These are phyloP conservation scores for Erysimum cheiri DNA, from an alignment of 441 rosid species.

Conservation along the genomic window DNA sequence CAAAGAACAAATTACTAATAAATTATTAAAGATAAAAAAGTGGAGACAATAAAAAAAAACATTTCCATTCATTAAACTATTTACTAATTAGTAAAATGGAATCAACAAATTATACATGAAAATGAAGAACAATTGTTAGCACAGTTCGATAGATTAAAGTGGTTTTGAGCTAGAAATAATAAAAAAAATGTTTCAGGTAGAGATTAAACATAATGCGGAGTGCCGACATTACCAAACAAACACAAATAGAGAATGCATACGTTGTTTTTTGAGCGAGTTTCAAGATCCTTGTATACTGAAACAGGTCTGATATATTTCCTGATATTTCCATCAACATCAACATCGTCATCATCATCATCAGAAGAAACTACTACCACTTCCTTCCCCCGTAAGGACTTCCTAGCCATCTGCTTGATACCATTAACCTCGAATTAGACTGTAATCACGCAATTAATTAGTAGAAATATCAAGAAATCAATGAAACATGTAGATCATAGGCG, in stretches of 20 bases:
- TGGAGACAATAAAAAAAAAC: background rate
- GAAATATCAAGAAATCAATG: background rate
- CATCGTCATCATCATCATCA: slow-evolving; percentile 20
- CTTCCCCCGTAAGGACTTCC: slow-evolving; percentile 50
- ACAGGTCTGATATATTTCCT: slow-evolving; percentile 57
- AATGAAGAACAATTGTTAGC: slow-evolving; percentile 6
- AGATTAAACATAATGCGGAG: background rate
- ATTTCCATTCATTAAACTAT: background rate
- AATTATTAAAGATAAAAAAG: background rate
- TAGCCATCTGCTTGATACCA: slow-evolving; percentile 62
- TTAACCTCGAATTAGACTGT: slow-evolving; percentile 14
- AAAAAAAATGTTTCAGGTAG: background rate
- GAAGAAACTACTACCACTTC: slow-evolving; percentile 34
- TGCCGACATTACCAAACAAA: background rate
- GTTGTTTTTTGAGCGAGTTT: slow-evolving; percentile 46
- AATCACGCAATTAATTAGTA: background rate
- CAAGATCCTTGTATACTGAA: slow-evolving; percentile 52
- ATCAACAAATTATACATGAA: background rate
- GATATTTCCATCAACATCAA: slow-evolving; percentile 35
- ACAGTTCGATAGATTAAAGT: background rate
- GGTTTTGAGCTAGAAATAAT: slow-evolving; percentile 1
- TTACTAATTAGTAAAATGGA: background rate
- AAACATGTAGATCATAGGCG: background rate
- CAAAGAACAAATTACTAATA: slow-evolving; percentile 7
- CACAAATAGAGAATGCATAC: slow-evolving; percentile 43